Evolutionary conservation across 2,329 filamentous ascomycete genomes (phyloP), one percentile per base, ranked within the genome.

Genomic region (Colletotrichum tropicicola): DNA sequence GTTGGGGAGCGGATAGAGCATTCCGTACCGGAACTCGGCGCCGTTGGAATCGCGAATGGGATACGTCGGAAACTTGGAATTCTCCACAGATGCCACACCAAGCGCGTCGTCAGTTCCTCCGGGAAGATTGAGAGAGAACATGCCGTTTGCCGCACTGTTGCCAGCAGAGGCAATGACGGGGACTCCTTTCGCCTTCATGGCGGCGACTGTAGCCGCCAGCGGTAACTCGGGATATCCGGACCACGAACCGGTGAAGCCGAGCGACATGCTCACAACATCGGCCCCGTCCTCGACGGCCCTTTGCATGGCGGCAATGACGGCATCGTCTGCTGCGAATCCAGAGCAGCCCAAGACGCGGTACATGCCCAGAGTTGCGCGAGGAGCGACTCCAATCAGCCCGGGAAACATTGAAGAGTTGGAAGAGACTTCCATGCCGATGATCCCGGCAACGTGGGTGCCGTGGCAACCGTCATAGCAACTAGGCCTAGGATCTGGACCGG

Each of bases 171-270:
- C 72, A 15, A 82, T 80, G 68, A 83, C 85, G 1, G 83, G 80
- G 1, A 88, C 81, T 35, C 86, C 86, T 37, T 81, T 76, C 5
- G 81, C 82, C 9, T 85, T 83, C 25, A 88, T 85, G 2, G 83
- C 79, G n/a, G 82, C 80, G 2, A 68, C 70, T 7, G 84, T 82
- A 1, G 79, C 80, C 1, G 80, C 79, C 5, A 63, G 35, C 21
- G 52, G 51, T 10, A 51, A 55, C 12, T 27, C 10, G 6, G 58
- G 58, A 25, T 61, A 56, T 2, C 51, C 58, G 15, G 58, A 61
- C 58, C 51, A 61, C 8, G 51, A 43, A 3, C 58, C 58, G 25
- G 45, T 28, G 39, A 25, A 65, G 59, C 51, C 69, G 23, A 74
- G 57, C 1, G 73, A 74, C 63, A 74, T 72, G 51, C 69, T 73